phyloP scores from a whole-genome alignment of 164 flowering plant species.

The Dillenia turbinata region DNA sequence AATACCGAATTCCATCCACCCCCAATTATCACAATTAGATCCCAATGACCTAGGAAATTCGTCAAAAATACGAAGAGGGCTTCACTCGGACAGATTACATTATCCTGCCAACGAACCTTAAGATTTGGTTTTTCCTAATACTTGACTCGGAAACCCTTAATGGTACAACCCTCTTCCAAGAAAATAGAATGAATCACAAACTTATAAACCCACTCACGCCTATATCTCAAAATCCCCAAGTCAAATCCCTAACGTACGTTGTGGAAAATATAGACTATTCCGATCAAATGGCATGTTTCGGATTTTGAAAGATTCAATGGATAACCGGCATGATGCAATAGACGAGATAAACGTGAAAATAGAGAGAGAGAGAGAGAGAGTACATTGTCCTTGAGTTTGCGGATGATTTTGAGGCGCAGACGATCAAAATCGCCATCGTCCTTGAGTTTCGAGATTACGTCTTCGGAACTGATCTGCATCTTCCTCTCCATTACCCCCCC shows the following conservation, averaged over 20 bases:
- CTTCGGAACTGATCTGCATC: constrained; percentile 40
- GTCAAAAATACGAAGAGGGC: too few relatives aligned
- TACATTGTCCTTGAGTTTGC: constrained; percentile 75
- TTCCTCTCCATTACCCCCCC: constrained; percentile 2
- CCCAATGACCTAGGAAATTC: too few relatives aligned
- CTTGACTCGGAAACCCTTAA: too few relatives aligned
- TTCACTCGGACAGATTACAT: too few relatives aligned
- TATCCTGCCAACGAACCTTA: too few relatives aligned
- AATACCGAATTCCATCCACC: too few relatives aligned
- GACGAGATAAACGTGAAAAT: neutral
- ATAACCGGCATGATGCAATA: neutral
- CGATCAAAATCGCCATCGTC: constrained; percentile 91
- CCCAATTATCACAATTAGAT: too few relatives aligned
- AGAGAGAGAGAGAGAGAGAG: neutral
- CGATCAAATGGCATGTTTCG: neutral
- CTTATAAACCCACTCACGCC: neutral
- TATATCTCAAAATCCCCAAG: neutral
- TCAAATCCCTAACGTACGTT: too few relatives aligned
- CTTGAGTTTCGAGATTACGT: constrained; percentile 68
- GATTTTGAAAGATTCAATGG: neutral
- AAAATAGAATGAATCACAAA: too few relatives aligned
- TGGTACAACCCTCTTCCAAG: too few relatives aligned
- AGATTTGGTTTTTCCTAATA: too few relatives aligned
- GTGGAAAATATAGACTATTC: neutral
- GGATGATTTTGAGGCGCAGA: constrained; percentile 80